Conservation (phyloP, 2,329 filamentous ascomycete genomes). For the Pleomassaria siparia region DNA sequence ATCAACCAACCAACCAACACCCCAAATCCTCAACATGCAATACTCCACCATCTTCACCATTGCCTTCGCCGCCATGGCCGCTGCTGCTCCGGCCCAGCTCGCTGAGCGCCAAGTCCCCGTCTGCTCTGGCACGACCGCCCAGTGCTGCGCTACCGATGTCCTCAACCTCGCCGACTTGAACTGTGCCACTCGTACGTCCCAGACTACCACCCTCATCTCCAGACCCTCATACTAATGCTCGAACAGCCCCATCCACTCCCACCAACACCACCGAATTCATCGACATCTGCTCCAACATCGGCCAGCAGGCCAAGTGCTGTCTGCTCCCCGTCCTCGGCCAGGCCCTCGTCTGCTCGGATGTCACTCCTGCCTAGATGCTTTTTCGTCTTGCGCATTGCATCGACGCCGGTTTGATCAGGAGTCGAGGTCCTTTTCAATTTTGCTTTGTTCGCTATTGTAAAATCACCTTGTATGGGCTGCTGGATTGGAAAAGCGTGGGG, state of each 20-base stretch:
- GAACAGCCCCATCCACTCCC: constrained; percentile 41
- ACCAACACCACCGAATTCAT: constrained; percentile 47
- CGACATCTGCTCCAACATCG: constrained; percentile 50
- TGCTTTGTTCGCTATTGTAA: constrained; percentile 4
- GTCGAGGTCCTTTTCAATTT: background rate
- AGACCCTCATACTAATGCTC: constrained; percentile 18
- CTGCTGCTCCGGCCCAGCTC: constrained; percentile 31
- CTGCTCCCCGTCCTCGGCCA: constrained; percentile 53
- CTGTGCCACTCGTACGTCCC: constrained; percentile 56
- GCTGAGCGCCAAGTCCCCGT: constrained; percentile 31
- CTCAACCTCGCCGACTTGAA: constrained; percentile 60
- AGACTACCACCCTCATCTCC: constrained; percentile 9
- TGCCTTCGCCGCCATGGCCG: constrained; percentile 31
- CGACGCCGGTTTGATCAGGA: background rate
- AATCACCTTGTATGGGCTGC: background rate
- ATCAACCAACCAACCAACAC: constrained; percentile 12
- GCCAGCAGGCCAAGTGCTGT: constrained; percentile 62
- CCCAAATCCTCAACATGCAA: constrained; percentile 18
- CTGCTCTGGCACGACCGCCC: constrained; percentile 42
- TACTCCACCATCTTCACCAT: constrained; percentile 41
- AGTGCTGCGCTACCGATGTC: constrained; percentile 65
- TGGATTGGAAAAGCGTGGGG: background rate
- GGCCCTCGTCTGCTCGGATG: constrained; percentile 42
- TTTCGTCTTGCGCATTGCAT: background rate
- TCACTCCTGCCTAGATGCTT: constrained; percentile 21